A percentile compares a stretch with the other conserved stretches of the same genome.
Evolutionary conservation across 352 stramenopile species (phyloP).

Genomic region (Pythium phragmitis): DNA sequence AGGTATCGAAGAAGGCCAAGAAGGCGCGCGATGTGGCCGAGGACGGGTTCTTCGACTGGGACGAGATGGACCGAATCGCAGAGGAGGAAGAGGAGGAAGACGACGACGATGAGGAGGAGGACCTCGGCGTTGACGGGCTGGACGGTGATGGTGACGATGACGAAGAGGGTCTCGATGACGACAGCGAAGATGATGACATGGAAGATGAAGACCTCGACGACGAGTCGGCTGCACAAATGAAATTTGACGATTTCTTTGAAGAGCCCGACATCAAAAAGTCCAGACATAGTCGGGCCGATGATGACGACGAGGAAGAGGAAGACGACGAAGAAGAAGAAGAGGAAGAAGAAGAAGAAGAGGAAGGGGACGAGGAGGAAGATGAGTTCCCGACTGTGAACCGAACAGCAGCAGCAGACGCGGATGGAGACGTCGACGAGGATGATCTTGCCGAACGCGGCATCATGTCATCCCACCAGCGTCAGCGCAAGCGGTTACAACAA

Average conservation of each 20-base stretch:
- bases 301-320: constrained; percentile 42
- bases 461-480: constrained; percentile 76
- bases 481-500: constrained; percentile 62
- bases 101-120: constrained; percentile 45
- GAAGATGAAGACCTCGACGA: constrained; percentile 57
- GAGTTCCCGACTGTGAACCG: constrained; percentile 61
- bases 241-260: constrained; percentile 40
- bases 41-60: constrained; percentile 86
- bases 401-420: constrained; percentile 6
- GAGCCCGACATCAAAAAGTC: constrained; percentile 19
- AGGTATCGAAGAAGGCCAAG: constrained; percentile 12
- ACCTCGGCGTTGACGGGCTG: constrained; percentile 33
- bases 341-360: constrained; percentile 39
- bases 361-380: constrained; percentile 32
- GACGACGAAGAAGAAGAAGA: constrained; percentile 35
- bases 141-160: constrained; percentile 40
- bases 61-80: constrained; percentile 84
- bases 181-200: constrained; percentile 73
- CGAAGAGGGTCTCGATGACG: constrained; percentile 63
- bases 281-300: constrained; percentile 21
- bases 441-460: constrained; percentile 77
- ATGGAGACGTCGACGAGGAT: constrained; percentile 48
- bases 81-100: constrained; percentile 65
- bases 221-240: constrained; percentile 32
- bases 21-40: constrained; percentile 60